Percentiles rank a stretch among this genome's conserved stretches.
phyloP scores from a whole-genome alignment of 352 stramenopile genomes.

The Globisporangium okanoganense region DNA sequence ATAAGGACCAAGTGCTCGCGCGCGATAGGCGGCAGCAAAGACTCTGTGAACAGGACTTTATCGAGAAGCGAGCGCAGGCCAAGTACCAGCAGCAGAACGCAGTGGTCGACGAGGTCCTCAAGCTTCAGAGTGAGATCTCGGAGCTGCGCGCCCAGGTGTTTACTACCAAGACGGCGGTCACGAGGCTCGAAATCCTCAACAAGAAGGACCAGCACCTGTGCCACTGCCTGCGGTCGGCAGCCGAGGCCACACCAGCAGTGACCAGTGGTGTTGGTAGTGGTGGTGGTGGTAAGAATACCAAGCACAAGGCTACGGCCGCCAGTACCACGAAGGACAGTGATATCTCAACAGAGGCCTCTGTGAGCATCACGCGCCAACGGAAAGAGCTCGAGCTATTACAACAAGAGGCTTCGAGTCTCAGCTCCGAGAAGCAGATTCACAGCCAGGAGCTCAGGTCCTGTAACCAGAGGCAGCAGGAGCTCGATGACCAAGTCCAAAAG shows the following conservation, averaged over 20 bases:
- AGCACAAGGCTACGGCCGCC: constrained; percentile 6
- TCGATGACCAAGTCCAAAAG: constrained; percentile 31
- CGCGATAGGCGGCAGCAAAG: constrained; percentile 36
- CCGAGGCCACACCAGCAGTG: not conserved
- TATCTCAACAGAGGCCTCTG: not conserved
- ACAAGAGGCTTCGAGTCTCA: constrained; percentile 29
- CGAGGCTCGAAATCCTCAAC: constrained; percentile 44
- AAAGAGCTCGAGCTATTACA: constrained; percentile 42
- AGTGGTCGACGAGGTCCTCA: constrained; percentile 47
- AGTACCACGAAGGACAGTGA: constrained; percentile 3
- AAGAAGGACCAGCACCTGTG: constrained; percentile 57
- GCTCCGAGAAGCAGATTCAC: constrained; percentile 19
- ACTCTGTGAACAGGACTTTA: constrained; percentile 50
- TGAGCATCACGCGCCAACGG: constrained; percentile 19
- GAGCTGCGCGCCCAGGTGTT: constrained; percentile 35
- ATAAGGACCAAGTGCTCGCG: constrained; percentile 46
- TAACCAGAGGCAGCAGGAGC: constrained; percentile 21
- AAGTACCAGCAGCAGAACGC: constrained; percentile 56
- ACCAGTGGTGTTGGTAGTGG: not conserved
- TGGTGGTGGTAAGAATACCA: not conserved
- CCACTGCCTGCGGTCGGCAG: constrained; percentile 32
- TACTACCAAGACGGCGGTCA: constrained; percentile 31
- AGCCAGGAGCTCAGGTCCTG: constrained; percentile 24
- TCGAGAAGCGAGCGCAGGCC: constrained; percentile 53
- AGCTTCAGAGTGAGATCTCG: constrained; percentile 39